phyloP scores from a whole-genome alignment of 352 stramenopile genomes.

The Pythium monospermum region DNA sequence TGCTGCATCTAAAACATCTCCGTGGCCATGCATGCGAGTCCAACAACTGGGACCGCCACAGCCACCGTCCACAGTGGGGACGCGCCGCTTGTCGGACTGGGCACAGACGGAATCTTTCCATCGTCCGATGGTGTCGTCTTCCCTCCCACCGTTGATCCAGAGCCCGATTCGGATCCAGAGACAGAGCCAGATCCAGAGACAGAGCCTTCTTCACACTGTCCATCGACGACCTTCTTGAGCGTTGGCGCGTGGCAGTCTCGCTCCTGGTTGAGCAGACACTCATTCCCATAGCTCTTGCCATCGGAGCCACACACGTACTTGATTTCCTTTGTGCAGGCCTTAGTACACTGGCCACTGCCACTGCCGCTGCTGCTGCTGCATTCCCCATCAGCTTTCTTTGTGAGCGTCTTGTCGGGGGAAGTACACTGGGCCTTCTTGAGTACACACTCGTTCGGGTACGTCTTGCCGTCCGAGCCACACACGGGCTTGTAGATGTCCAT shows the following conservation, averaged over 20 bases:
- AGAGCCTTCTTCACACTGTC: too few species aligned
- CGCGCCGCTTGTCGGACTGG: background rate
- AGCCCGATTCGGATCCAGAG: too few species aligned
- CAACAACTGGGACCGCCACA: background rate
- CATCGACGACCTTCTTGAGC: conserved; percentile 13
- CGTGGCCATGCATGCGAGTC: too few species aligned
- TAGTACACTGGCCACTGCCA: conserved; percentile 4
- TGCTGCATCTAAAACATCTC: too few species aligned
- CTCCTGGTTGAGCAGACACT: conserved; percentile 7
- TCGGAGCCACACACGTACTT: conserved; percentile 18
- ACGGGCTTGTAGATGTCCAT: conserved; percentile 25
- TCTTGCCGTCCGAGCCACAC: conserved; percentile 47
- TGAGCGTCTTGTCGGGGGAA: conserved; percentile 16
- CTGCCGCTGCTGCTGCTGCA: conserved; percentile 17
- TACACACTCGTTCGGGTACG: conserved; percentile 47
- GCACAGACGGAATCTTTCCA: too few species aligned
- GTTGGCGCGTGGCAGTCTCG: conserved; percentile 6
- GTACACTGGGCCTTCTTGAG: conserved; percentile 45
- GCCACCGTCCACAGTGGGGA: conserved; percentile 2
- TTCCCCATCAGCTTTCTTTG: conserved; percentile 19
- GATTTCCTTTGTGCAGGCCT: conserved; percentile 19
- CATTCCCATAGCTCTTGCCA: conserved; percentile 16
- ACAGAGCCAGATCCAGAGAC: too few species aligned
- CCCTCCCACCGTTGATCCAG: too few species aligned
- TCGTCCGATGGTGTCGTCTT: too few species aligned